These are phyloP conservation scores for Ophiosphaerella herpotricha DNA, from an alignment of 2,329 filamentous ascomycete genomes.

Conservation along the genomic window DNA sequence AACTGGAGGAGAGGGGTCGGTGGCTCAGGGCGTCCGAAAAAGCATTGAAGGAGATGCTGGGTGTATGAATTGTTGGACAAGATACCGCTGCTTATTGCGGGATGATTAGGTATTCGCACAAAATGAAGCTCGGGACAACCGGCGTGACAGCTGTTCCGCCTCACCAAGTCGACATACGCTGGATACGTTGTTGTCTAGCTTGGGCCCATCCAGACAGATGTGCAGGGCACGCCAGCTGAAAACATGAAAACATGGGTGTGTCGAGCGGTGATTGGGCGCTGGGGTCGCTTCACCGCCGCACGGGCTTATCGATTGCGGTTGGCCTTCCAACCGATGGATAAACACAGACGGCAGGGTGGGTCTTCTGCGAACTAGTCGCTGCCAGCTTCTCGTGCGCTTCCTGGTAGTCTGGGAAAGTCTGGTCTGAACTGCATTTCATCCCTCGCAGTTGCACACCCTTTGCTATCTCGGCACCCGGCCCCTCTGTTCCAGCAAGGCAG, in stretches of 20 bases:
- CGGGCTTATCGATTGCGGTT: conserved; percentile 27
- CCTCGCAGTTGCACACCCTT: conserved; percentile 5
- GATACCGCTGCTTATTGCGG: conserved; percentile 12
- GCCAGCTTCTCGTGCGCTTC: conserved; percentile 19
- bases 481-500: conserved; percentile 3
- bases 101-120: neutral
- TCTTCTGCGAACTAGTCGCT: conserved; percentile 22
- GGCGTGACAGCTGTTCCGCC: neutral
- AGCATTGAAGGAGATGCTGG: conserved; percentile 65
- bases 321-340: conserved; percentile 27
- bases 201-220: neutral
- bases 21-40: conserved; percentile 75
- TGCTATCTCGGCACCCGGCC: conserved; percentile 5
- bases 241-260: conserved; percentile 13
- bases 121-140: neutral
- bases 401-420: conserved; percentile 11
- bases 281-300: conserved; percentile 24
- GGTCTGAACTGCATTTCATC: conserved; percentile 16
- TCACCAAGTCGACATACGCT: neutral
- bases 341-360: conserved; percentile 22
- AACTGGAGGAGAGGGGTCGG: conserved; percentile 74
- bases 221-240: conserved; percentile 17
- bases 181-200: neutral
- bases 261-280: conserved; percentile 21
- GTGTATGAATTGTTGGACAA: conserved; percentile 44